phyloP scores from a whole-genome alignment of 495 filamentous ascomycete species.

The Neurospora terricola region DNA sequence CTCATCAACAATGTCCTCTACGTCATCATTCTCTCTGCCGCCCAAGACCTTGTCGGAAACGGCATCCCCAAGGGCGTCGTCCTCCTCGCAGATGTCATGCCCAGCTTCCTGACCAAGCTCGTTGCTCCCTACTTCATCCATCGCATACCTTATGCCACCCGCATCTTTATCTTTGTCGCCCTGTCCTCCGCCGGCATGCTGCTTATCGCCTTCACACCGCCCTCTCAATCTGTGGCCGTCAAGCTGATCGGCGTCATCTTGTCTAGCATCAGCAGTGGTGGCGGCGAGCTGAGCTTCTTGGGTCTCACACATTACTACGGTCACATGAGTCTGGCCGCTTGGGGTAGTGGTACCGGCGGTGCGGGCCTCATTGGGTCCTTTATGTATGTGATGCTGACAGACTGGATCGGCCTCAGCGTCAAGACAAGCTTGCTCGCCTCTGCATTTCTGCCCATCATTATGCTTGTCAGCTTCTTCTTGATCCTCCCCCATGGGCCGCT shows the following conservation, averaged over 20 bases:
- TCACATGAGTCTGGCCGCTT: conserved; percentile 77
- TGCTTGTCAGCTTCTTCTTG: conserved; percentile 77
- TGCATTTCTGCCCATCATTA: conserved; percentile 66
- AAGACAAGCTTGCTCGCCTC: conserved; percentile 61
- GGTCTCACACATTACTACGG: conserved; percentile 91
- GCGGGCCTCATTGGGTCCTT: conserved; percentile 83
- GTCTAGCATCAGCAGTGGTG: conserved; percentile 73
- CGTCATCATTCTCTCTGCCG: conserved; percentile 92
- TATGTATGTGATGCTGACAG: conserved; percentile 75
- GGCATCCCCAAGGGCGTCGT: conserved; percentile 81
- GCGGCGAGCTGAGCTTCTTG: conserved; percentile 81
- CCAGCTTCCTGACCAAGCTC: conserved; percentile 80
- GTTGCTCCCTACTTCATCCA: conserved; percentile 91
- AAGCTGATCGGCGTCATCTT: conserved; percentile 81
- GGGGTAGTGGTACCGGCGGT: conserved; percentile 87
- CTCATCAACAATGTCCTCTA: conserved; percentile 98
- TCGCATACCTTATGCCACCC: conserved; percentile 62
- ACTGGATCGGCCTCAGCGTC: conserved; percentile 61
- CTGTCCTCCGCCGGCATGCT: conserved; percentile 79
- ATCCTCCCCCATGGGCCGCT: conserved; percentile 61
- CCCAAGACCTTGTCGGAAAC: conserved; percentile 83
- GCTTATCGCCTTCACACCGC: conserved; percentile 67
- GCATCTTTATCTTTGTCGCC: conserved; percentile 61
- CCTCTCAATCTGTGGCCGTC: conserved; percentile 49
- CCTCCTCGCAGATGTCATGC: conserved; percentile 84